Conservation (phyloP, 2,329 filamentous ascomycete genomes). For the Calonectria naviculata region DNA sequence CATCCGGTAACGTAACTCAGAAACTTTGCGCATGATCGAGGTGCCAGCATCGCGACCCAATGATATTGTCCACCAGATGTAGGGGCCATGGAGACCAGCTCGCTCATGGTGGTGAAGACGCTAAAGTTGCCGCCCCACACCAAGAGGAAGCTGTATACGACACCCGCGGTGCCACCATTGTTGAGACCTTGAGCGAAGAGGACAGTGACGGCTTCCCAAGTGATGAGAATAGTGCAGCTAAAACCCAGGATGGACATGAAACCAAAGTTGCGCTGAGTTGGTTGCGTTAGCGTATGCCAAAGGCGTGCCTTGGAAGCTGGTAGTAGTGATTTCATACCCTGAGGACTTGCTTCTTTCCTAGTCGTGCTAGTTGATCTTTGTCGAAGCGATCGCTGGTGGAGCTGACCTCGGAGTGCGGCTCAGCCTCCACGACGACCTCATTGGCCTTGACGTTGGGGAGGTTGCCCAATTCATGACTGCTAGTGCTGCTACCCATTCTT, state of each 20-base stretch:
- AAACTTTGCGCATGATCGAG: slow-evolving; percentile 59
- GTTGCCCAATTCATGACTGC: slow-evolving; percentile 39
- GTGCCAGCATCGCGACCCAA: slow-evolving; percentile 66
- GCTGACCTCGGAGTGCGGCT: slow-evolving; percentile 29
- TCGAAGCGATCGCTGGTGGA: slow-evolving; percentile 32
- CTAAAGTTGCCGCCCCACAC: slow-evolving; percentile 58
- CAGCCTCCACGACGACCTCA: slow-evolving; percentile 16
- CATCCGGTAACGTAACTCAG: slow-evolving; percentile 64
- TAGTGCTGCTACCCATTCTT: slow-evolving; percentile 33
- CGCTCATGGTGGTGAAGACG: slow-evolving; percentile 52
- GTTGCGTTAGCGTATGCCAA: neutral
- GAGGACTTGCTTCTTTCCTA: slow-evolving; percentile 45
- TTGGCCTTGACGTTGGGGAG: slow-evolving; percentile 25
- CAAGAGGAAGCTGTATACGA: slow-evolving; percentile 61
- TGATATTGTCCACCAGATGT: slow-evolving; percentile 69
- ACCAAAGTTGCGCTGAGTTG: slow-evolving; percentile 57
- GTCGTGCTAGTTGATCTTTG: slow-evolving; percentile 38
- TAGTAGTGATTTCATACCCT: slow-evolving; percentile 25
- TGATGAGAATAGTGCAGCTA: slow-evolving; percentile 62
- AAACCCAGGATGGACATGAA: slow-evolving; percentile 63
- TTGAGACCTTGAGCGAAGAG: slow-evolving; percentile 48
- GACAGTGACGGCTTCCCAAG: slow-evolving; percentile 59
- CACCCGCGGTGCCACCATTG: slow-evolving; percentile 56
- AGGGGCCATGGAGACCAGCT: slow-evolving; percentile 60
- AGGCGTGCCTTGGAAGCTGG: neutral